These are phyloP conservation scores for Aspergillus sp. DNA, from an alignment of 2,329 filamentous ascomycete genomes.

Conservation along the genomic window DNA sequence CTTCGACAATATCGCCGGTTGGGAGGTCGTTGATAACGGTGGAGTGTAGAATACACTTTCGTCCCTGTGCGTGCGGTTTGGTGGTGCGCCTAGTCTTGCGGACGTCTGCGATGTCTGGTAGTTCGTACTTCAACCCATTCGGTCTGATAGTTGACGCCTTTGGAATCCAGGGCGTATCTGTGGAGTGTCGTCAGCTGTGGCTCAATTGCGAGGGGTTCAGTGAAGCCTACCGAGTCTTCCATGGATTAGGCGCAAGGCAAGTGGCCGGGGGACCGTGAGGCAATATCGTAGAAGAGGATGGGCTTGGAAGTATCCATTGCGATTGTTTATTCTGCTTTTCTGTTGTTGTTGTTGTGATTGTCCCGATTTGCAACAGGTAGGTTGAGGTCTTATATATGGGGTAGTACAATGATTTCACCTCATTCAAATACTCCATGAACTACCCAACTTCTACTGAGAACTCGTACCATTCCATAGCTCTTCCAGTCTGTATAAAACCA, in stretches of 20 bases:
- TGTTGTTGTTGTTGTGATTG: too few relatives aligned
- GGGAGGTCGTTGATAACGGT: background rate
- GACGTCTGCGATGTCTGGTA: constrained; percentile 7
- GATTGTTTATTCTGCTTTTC: background rate
- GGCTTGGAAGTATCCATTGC: constrained; percentile 6
- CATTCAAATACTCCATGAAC: too few relatives aligned
- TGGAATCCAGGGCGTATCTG: constrained; percentile 10
- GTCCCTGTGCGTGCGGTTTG: background rate
- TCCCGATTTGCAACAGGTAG: too few relatives aligned
- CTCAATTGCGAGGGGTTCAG: background rate
- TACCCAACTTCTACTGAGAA: too few relatives aligned
- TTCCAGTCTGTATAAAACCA: too few relatives aligned
- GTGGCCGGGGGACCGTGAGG: constrained; percentile 25
- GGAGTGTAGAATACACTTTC: background rate
- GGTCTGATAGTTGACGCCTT: constrained; percentile 6
- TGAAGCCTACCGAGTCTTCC: constrained; percentile 15
- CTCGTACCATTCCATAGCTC: too few relatives aligned
- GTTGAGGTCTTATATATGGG: too few relatives aligned
- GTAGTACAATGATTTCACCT: too few relatives aligned
- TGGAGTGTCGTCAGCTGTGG: background rate
- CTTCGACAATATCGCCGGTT: background rate
- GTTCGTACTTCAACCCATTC: constrained; percentile 11
- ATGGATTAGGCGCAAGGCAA: constrained; percentile 26
- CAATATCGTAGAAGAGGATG: constrained; percentile 42
- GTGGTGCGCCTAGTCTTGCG: constrained; percentile 5